Base-by-base conservation (phyloP, 148 eudicot genomes). In the Dysphania ambrosioides region DNA sequence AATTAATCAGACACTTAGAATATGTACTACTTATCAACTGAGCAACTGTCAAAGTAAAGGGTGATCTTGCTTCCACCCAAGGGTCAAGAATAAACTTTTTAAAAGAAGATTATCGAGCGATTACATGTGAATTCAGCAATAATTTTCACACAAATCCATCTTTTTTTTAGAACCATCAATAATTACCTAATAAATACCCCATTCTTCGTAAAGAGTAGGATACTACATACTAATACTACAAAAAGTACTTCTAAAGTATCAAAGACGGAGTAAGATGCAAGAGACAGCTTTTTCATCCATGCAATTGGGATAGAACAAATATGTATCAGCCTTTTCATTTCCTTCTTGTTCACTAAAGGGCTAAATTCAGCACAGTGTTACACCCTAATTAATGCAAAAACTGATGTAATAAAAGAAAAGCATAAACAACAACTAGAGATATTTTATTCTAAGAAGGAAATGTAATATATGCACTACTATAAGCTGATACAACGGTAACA, bases 191-290 rank as follows among this genome's bases (percentile, higher is more conserved):
- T n/a, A n/a, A n/a, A n/a, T n/a, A n/a, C n/a, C n/a, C n/a, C n/a
- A n/a, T n/a, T n/a, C n/a, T n/a, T n/a, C n/a, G n/a, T n/a, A 60
- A 11, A 27, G 40, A 31, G 15, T 31, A 31, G 34, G 66, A 6
- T 62, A 15, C 47, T 10, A 41, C 1, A 38, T 15, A 9, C 66
- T 62, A 62, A 9, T 27, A 31, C 36, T 6, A 4, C 5, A 16
- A 18, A 62, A 31, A 62, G 66, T 60, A 62, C 23, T 62, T n/a
- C 36, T 62, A 62, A n/a, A n/a, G n/a, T n/a, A n/a, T n/a, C n/a
- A n/a, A 62, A 31, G 10, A 60, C 29, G 15, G 19, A 31, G 31
- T 16, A 62, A 30, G 64, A 60, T 62, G 2, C 63, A 59, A 59
- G 63, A 4, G 26, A 6, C 66, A 62, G 16, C 38, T 18, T 62